Base-by-base conservation (phyloP, 1,139 yeast genomes). In the Magnusiomyces tetraspermus region DNA sequence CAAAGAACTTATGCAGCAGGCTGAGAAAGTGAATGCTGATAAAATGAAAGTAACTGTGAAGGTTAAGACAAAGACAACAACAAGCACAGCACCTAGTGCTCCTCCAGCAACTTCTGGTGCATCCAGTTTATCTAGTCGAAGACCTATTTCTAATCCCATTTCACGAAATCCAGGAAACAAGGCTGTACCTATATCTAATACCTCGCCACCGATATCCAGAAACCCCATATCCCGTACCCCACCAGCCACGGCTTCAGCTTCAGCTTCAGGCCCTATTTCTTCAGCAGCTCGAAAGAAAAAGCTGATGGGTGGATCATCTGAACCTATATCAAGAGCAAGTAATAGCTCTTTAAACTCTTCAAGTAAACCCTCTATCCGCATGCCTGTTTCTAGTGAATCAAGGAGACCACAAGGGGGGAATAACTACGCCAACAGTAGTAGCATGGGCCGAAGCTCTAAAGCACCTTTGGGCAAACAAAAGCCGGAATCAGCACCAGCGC, bases 1-100 rank as follows among this genome's bases (percentile, higher is more conserved):
- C 53, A 62, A 63, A 37, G 74, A 71, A 41, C 61, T 71, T 24
- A 63, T 71, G 71, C 63, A 65, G 48, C 67, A 68, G 56, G 75
- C 75, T 0, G 65, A 65, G 31, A 55, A 59, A 3, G 65, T 71
- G 11, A 67, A 70, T 52, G 50, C 62, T 2, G 68, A 67, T 38
- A 69, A 68, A 54, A 63, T 71, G 42, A 69, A 65, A 55, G 51
- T 71, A 48, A 65, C 63, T 1, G 62, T 71, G 46, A 69, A 69
- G 51, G 68, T 69, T 6, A 55, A 55, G 19, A 19, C 51, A 43
- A 24, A 53, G 48, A 44, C 40, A 47, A 37, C 55, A 45, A 17
- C 46, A 15, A 36, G 28, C 3, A 49, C 42, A 10, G 21, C 42
- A 54, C 28, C 53, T 21, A 36, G 44, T 19, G 15, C 21, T 28